Base-by-base conservation (phyloP, 192 early-diverging fungal genomes). In the Lunasporangiospora selenospora region DNA sequence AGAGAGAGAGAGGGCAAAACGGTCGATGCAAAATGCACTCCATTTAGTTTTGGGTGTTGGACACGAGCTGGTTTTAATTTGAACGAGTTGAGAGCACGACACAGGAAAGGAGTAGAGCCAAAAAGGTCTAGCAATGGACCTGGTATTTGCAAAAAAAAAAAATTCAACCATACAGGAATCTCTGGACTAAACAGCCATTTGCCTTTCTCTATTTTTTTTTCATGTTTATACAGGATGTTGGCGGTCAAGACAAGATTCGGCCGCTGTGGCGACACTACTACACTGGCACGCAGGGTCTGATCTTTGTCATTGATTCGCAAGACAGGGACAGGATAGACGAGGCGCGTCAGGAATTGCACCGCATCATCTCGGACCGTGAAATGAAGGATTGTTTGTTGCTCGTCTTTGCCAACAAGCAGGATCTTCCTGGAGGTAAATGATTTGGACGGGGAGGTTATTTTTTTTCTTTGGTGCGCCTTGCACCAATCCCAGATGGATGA, bases 171-270 rank as follows among this genome's bases (percentile, higher is more conserved):
- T 38, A 16, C 46, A 40, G 12, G 11, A 19, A n/a, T 42, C 16
- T 42, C 19, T 18, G 19, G 41, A 16, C 16, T 16, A 3, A 3
- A 42, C 41, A 18, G 3, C 16, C 19, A 42, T 18, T 42, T 19
- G 39, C 39, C 11, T 40, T 40, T 40, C 12, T 19, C n/a, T 34
- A 23, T 13, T 60, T 37, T 26, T 11, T 44, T 44, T 23, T 47
- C 31, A 33, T 24, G 39, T 59, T 9, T 24, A 44, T 61, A 30
- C 38, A 87, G 89, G 89, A 95, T 79, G 92, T 95, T 6, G 93
- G 93, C 48, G 93, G 93, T 53, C 93, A 94, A 75, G 92, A 94
- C 75, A 93, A 95, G 82, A 95, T 95, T 70, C 84, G 93, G 54
- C 90, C 90, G 13, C 75, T 94, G 37, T 92, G 90, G 91, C 87